Evolutionary conservation across 495 filamentous ascomycete species (phyloP).

Genomic region (Patellaria atrata): DNA sequence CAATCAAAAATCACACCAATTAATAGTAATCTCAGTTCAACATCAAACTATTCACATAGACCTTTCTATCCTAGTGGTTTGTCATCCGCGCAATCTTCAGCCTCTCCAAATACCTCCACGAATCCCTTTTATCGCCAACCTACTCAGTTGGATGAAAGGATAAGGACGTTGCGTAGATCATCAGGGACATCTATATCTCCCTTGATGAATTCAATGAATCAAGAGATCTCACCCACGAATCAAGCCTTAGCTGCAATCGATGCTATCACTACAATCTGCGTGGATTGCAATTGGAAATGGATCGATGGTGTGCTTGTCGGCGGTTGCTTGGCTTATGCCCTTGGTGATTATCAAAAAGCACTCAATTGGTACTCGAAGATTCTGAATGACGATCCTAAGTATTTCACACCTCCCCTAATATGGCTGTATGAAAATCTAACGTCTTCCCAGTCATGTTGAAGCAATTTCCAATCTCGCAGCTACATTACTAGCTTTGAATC

Average conservation of each 20-base stretch:
- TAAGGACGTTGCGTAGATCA: conserved; percentile 16
- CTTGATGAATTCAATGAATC: conserved; percentile 8
- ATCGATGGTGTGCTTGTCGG: conserved; percentile 88
- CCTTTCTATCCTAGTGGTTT: no score
- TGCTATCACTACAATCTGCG: conserved; percentile 66
- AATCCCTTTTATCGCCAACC: no score
- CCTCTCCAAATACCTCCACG: no score
- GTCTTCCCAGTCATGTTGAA: conserved; percentile 64
- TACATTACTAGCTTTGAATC: conserved; percentile 68
- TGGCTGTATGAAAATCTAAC: conserved; percentile 2
- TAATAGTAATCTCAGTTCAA: conserved; percentile 1
- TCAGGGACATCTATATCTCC: conserved; percentile 16
- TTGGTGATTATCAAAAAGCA: conserved; percentile 76
- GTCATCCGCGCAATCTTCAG: conserved; percentile 14
- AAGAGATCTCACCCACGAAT: conserved; percentile 20
- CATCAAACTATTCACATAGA: conserved; percentile 1
- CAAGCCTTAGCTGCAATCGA: conserved; percentile 58
- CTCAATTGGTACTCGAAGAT: conserved; percentile 82
- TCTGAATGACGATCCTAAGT: conserved; percentile 62
- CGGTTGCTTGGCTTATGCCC: conserved; percentile 84
- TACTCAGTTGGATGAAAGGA: conserved; percentile 1
- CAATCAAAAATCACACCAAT: no score
- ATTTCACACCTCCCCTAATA: background rate
- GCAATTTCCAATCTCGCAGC: conserved; percentile 89
- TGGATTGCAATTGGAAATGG: conserved; percentile 84